phyloP scores from a whole-genome alignment of 148 eudicot species.

The Polygonum aviculare region DNA sequence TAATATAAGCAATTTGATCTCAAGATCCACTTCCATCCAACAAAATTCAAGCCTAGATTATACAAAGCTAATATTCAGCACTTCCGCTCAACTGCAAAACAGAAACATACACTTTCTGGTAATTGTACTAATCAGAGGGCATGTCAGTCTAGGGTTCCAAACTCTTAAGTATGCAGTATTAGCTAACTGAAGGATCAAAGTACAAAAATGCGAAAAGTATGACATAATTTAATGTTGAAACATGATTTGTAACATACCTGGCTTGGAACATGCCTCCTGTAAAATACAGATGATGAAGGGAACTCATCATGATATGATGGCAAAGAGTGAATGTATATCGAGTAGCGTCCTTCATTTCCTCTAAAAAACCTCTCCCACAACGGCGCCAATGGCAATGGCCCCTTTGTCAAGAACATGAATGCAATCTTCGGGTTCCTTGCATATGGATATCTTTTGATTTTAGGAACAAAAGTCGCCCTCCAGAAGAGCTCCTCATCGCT shows the following conservation, averaged over 20 bases:
- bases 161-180: neutral
- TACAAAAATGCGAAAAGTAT: neutral
- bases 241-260: constrained; percentile 41
- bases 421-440: constrained; percentile 39
- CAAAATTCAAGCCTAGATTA: neutral
- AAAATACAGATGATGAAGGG: constrained; percentile 64
- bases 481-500: constrained; percentile 40
- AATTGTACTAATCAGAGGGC: neutral
- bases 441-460: constrained; percentile 30
- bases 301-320: constrained; percentile 53
- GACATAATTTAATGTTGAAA: neutral
- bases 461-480: constrained; percentile 42
- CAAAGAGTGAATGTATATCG: constrained; percentile 73
- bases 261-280: constrained; percentile 70
- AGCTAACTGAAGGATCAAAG: neutral
- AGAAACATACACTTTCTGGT: neutral
- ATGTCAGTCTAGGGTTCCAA: neutral
- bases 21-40: neutral
- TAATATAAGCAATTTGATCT: neutral
- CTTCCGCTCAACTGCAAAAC: neutral
- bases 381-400: constrained; percentile 90
- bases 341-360: constrained; percentile 56
- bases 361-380: constrained; percentile 89
- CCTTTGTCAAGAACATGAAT: constrained; percentile 44
- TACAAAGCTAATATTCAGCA: neutral